Conservation (phyloP, 805 yeast genomes). For the Schwanniomyces vanrijiae region DNA sequence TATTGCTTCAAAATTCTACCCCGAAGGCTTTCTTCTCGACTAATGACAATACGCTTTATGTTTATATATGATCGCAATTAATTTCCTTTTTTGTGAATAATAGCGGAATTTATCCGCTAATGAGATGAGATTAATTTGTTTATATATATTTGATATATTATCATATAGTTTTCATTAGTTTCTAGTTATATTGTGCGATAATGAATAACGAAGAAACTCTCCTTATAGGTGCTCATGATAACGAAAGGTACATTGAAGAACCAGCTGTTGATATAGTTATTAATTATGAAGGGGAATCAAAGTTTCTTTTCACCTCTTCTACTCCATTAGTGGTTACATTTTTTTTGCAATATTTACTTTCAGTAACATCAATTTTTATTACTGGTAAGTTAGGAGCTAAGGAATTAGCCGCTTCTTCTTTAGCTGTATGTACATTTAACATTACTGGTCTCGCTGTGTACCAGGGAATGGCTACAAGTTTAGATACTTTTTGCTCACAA, state of each 20-base stretch:
- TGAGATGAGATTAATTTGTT: neutral
- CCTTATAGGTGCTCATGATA: slow-evolving; percentile 20
- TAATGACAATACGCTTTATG: slow-evolving; percentile 14
- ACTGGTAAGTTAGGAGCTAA: slow-evolving; percentile 78
- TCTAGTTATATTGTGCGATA: neutral
- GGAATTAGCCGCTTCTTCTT: slow-evolving; percentile 78
- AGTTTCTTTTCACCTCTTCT: slow-evolving; percentile 37
- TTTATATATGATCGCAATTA: slow-evolving; percentile 9
- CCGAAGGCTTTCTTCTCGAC: slow-evolving; percentile 12
- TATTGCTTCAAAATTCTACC: neutral
- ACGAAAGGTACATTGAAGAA: slow-evolving; percentile 14
- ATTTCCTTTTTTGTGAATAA: neutral
- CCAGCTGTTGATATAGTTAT: neutral
- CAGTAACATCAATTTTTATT: slow-evolving; percentile 71
- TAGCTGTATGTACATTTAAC: slow-evolving; percentile 78
- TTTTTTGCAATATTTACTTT: slow-evolving; percentile 64
- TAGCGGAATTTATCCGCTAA: slow-evolving; percentile 1
- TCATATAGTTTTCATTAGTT: neutral
- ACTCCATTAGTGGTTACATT: slow-evolving; percentile 68
- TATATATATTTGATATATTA: neutral
- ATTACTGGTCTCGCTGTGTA: slow-evolving; percentile 72
- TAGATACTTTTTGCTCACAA: slow-evolving; percentile 81
- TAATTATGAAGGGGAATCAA: slow-evolving; percentile 12
- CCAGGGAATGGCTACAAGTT: slow-evolving; percentile 78
- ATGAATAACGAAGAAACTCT: slow-evolving; percentile 28